These are phyloP conservation scores for Panus rudis DNA, from an alignment of 768 basidiomycete genomes.

Conservation along the genomic window DNA sequence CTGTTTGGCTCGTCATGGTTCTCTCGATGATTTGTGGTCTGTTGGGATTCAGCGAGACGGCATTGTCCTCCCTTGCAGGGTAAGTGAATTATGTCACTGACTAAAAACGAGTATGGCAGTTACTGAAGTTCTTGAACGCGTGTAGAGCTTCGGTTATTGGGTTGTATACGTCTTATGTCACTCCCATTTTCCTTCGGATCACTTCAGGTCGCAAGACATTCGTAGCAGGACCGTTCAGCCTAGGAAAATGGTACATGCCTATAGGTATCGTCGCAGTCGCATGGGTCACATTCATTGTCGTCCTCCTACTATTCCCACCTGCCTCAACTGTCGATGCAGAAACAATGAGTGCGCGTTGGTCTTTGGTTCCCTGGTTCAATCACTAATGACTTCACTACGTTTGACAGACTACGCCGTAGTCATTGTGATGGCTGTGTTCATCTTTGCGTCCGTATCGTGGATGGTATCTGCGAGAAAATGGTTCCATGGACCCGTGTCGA, in stretches of 20 bases:
- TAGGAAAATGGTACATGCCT: constrained; percentile 55
- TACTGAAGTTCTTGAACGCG: neutral
- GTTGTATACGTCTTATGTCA: constrained; percentile 59
- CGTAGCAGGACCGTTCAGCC: constrained; percentile 50
- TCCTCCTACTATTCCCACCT: constrained; percentile 54
- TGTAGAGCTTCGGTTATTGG: constrained; percentile 63
- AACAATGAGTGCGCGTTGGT: constrained; percentile 47
- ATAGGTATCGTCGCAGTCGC: constrained; percentile 54
- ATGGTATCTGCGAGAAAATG: constrained; percentile 59
- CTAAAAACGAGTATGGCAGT: neutral
- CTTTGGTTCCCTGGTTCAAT: neutral
- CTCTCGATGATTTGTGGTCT: constrained; percentile 51
- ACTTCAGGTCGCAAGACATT: constrained; percentile 58
- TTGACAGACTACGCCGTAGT: constrained; percentile 60
- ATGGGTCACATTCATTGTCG: constrained; percentile 58
- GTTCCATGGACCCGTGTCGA: constrained; percentile 72
- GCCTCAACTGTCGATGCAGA: constrained; percentile 31
- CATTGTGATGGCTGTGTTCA: constrained; percentile 55
- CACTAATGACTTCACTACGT: neutral
- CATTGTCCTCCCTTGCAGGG: constrained; percentile 63
- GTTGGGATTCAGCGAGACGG: constrained; percentile 58
- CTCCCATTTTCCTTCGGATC: constrained; percentile 64
- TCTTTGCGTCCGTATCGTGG: constrained; percentile 62
- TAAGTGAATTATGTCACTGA: constrained; percentile 21
- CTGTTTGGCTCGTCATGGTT: constrained; percentile 68